Conservation (phyloP, 345 rosid species). For the Hevea brasiliensis region DNA sequence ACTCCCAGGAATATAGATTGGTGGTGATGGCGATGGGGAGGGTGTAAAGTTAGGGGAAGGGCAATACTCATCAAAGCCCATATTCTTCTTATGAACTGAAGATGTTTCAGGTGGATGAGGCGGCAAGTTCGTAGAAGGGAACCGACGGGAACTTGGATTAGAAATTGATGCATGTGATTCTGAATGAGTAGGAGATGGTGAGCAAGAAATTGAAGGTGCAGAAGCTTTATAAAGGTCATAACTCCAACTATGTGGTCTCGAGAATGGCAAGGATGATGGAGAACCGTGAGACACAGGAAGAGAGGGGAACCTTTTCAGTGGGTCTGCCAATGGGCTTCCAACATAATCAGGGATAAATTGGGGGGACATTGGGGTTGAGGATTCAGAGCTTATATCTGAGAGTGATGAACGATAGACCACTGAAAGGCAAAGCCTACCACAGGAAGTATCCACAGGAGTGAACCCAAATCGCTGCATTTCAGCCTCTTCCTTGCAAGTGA, state of each 20-base stretch:
- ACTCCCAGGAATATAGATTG: constrained; percentile 50
- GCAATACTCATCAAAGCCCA: constrained; percentile 50
- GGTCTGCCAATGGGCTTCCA: constrained; percentile 95
- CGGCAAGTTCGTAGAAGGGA: constrained; percentile 43
- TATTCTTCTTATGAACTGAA: constrained; percentile 44
- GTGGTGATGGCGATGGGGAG: constrained; percentile 70
- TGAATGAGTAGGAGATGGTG: constrained; percentile 81
- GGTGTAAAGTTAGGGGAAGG: constrained; percentile 67
- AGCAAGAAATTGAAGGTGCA: constrained; percentile 63
- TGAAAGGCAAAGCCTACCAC: constrained; percentile 85
- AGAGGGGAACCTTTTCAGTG: constrained; percentile 73
- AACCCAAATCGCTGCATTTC: constrained; percentile 87
- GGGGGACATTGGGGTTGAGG: constrained; percentile 81
- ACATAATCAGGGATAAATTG: constrained; percentile 86
- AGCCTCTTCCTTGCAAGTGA: constrained; percentile 75
- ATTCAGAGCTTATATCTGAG: constrained; percentile 62
- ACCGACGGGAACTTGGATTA: constrained; percentile 46
- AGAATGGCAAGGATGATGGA: constrained; percentile 75
- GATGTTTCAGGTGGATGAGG: constrained; percentile 64
- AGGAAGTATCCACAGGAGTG: constrained; percentile 76
- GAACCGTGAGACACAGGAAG: constrained; percentile 71
- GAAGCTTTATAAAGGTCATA: constrained; percentile 63
- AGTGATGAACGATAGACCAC: constrained; percentile 61
- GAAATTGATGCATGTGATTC: constrained; percentile 60
- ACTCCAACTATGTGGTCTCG: constrained; percentile 91